Conservation (phyloP, 139 green algal species). For the Chlamydomonas asymmetrica region DNA sequence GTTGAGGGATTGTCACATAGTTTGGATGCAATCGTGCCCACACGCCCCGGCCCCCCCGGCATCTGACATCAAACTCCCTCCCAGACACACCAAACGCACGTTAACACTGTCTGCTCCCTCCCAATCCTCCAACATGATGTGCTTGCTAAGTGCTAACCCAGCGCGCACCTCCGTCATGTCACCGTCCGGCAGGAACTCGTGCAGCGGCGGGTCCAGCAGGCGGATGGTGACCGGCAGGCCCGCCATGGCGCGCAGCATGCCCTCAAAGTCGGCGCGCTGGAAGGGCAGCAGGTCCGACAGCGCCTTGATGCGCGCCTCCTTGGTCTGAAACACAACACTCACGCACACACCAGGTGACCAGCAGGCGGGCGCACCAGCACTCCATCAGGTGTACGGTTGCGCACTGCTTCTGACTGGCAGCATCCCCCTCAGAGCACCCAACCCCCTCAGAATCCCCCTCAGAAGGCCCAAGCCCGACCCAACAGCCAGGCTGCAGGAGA, state of each 20-base stretch:
- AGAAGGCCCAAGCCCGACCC: too few relatives aligned
- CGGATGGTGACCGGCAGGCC: conserved; percentile 89
- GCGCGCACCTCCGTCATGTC: conserved; percentile 37
- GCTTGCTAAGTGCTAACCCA: not conserved
- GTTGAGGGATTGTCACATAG: too few relatives aligned
- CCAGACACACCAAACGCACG: too few relatives aligned
- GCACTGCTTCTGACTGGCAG: not conserved
- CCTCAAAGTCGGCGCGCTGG: conserved; percentile 46
- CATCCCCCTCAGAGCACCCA: not conserved
- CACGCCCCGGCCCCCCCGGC: too few relatives aligned
- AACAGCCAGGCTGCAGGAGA: too few relatives aligned
- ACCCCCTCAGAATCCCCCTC: too few relatives aligned
- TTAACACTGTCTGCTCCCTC: too few relatives aligned
- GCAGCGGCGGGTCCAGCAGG: conserved; percentile 91
- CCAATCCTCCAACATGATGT: not conserved
- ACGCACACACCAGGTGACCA: too few relatives aligned
- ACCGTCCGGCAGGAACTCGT: conserved; percentile 91
- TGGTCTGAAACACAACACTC: too few relatives aligned
- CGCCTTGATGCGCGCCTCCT: conserved; percentile 36
- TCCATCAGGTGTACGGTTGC: not conserved
- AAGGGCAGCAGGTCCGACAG: conserved; percentile 41
- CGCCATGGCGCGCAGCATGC: conserved; percentile 74
- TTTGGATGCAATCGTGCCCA: too few relatives aligned
- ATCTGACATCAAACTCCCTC: too few relatives aligned
- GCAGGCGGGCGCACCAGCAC: not conserved